These are phyloP conservation scores for Fusarium vanettenii DNA, from an alignment of 2,329 filamentous ascomycete species.

Conservation along the genomic window DNA sequence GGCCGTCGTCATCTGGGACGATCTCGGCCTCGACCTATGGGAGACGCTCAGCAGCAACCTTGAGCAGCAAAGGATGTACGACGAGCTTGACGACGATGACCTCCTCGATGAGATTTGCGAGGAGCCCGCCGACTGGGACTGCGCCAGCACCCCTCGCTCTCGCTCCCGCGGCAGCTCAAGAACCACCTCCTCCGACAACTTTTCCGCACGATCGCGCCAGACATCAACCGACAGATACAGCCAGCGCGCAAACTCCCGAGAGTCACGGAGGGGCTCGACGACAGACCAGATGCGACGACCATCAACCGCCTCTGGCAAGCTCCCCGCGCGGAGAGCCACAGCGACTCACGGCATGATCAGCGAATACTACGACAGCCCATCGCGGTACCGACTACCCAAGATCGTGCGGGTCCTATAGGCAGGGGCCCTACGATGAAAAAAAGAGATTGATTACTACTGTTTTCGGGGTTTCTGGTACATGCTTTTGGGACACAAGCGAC, in stretches of 20 bases:
- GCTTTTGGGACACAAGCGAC: background rate
- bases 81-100: slow-evolving; percentile 27
- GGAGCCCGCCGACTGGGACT: slow-evolving; percentile 28
- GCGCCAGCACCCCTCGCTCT: slow-evolving; percentile 16
- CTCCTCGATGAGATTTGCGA: slow-evolving; percentile 31
- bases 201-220: slow-evolving; percentile 30
- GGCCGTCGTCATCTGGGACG: slow-evolving; percentile 53
- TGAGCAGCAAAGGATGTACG: slow-evolving; percentile 8
- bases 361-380: slow-evolving; percentile 39
- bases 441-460: background rate
- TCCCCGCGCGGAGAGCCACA: slow-evolving; percentile 11
- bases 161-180: slow-evolving; percentile 33
- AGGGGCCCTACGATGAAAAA: background rate
- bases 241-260: slow-evolving; percentile 27
- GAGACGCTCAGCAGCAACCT: slow-evolving; percentile 39
- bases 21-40: slow-evolving; percentile 51
- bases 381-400: slow-evolving; percentile 36
- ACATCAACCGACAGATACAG: slow-evolving; percentile 26
- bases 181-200: slow-evolving; percentile 29
- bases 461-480: background rate
- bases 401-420: slow-evolving; percentile 34
- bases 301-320: background rate
- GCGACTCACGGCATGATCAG: slow-evolving; percentile 34
- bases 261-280: slow-evolving; percentile 20
- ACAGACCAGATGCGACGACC: slow-evolving; percentile 19